Base-by-base conservation (phyloP, 805 yeast genomes). In the Kodamaea kaohsiungensis region DNA sequence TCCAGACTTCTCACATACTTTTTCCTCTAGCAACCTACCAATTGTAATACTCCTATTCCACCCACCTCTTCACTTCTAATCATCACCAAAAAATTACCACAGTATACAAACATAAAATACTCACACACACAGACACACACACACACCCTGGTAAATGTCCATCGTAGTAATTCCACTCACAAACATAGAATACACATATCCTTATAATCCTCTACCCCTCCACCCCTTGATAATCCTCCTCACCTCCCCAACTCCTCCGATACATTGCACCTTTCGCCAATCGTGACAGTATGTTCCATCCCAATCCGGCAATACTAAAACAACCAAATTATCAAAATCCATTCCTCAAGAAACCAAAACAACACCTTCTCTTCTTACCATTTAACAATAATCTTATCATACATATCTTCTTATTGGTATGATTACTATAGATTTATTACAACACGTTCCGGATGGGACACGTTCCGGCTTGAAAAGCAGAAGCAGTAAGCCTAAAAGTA, bases 391-490 rank as follows among this genome's bases (percentile, higher is more conserved):
- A 6, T 13, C 27, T 22, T 43, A 33, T 43, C 35, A 30, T 30
- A 9, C 35, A 8, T 8, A 30, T 30, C 35, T 9, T 30, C 4
- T n/a, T 16, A 2, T 39, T 37, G 15, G 17, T 10, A 57, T 57
- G 60, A 55, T 57, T 12, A 46, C 58, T 35, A 57, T 57, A 43
- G 60, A 57, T 46, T 51, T 57, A 42, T 49, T 38, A 19, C 27
- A 40, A 12, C 45, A 17, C 5, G 45, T 19, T 5, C 18, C 42
- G 2, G 19, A 10, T 17, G n/a, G 25, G n/a, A 19, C 45, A 40
- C 45, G 45, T 13, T 7, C 25, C 13, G 15, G 39, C 33, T 38
- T 46, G 30, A 40, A 46, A 25, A 15, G n/a, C 25, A 40, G 51
- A 19, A 27, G 33, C n/a, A 33, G 15, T 39, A 42, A 22, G 37